Evolutionary conservation across 345 rosid species (phyloP), one percentile per base, ranked within the genome.

Genomic region (Litchi chinensis): DNA sequence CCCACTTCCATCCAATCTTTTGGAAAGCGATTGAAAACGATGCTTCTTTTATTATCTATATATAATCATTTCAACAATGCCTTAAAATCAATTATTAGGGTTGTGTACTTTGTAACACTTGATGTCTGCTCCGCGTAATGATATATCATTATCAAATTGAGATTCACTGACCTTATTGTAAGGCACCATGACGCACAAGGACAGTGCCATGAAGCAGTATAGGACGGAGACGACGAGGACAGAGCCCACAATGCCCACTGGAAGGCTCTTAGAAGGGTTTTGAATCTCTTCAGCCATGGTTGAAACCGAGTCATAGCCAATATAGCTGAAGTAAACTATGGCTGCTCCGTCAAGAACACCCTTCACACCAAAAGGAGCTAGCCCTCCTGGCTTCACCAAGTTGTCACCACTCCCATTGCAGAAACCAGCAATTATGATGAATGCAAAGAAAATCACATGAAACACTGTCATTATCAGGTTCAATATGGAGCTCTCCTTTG

Each of bases 231-330:
- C 98, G 7, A 90, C 69, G 54, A 91, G 84, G 79, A 95, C 93
- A 46, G 98, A 95, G 77, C 98, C 97, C 13, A 91, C 78, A 64
- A 95, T 95, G 60, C 98, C 98, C 3, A 93, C 52, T 0, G 98
- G 98, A n/a, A 95, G 95, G 83, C 89, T 88, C 78, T 84, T 89
- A 1, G 92, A 80, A 77, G 98, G 98, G 79, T 92, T 87, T 77
- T 91, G 93, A 65, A 95, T 95, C 84, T 95, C 98, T 81, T 95
- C 98, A 0, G 98, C 98, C 86, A 95, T 83, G 64, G 98, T 95
- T 52, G 98, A 93, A 78, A 95, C 92, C 3, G 98, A 89, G 87
- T 95, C 98, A 66, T 92, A 95, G 32, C 98, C 98, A 1, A 95
- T 93, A 69, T 92, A 95, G 87, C 98, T 93, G 84, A 95, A 92